These are phyloP conservation scores for Collybiopsis confluens DNA, from an alignment of 768 basidiomycete genomes.

Conservation along the genomic window DNA sequence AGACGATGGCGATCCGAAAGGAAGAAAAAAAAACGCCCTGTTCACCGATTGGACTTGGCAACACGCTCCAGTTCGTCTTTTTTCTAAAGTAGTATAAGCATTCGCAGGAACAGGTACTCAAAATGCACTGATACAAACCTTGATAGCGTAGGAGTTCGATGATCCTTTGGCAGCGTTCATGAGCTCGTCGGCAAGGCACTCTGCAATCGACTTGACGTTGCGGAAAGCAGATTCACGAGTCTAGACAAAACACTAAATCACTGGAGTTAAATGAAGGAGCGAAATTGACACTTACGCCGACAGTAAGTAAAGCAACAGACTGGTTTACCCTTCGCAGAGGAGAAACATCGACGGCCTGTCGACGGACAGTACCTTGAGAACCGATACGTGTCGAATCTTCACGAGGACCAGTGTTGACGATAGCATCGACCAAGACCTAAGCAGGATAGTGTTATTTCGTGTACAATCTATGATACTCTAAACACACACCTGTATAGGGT, in stretches of 20 bases:
- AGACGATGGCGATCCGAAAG: not conserved
- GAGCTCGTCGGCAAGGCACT: slow-evolving; percentile 98
- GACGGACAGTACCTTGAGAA: slow-evolving; percentile 98
- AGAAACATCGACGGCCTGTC: slow-evolving; percentile 99
- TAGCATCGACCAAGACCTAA: slow-evolving; percentile 93
- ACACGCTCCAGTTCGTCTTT: slow-evolving; percentile 99
- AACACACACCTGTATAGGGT: slow-evolving; percentile 88
- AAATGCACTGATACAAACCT: slow-evolving; percentile 44
- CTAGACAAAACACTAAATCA: slow-evolving; percentile 33
- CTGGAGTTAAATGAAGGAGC: not conserved
- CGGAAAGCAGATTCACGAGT: slow-evolving; percentile 99
- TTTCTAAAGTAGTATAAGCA: slow-evolving; percentile 52
- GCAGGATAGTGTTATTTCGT: not conserved
- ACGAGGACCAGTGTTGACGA: slow-evolving; percentile 99
- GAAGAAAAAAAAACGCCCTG: slow-evolving; percentile 1
- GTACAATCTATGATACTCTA: not conserved
- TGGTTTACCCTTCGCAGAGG: slow-evolving; percentile 98
- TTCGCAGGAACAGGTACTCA: not conserved
- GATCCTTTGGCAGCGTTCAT: slow-evolving; percentile 99
- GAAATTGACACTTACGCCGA: slow-evolving; percentile 64
- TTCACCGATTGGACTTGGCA: slow-evolving; percentile 99
- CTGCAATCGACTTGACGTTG: slow-evolving; percentile 98
- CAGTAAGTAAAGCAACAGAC: slow-evolving; percentile 90
- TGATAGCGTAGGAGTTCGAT: slow-evolving; percentile 99
- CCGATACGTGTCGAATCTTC: slow-evolving; percentile 99